Evolutionary conservation across 495 filamentous ascomycete genomes (phyloP).

Genomic region (Chlorociboria aeruginascens): DNA sequence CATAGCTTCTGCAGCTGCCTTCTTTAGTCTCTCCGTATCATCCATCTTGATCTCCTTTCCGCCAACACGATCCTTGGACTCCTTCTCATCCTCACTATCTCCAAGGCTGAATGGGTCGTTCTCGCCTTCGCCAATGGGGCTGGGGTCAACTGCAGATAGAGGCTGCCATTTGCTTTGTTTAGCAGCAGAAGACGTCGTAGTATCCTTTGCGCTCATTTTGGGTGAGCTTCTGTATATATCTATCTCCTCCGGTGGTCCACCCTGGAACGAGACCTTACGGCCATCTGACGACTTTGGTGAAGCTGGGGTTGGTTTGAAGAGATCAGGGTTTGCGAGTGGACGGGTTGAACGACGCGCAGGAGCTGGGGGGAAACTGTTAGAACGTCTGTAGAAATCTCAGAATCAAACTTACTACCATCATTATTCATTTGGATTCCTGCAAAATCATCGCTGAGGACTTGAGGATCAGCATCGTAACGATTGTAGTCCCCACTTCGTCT

Average conservation of each 20-base stretch:
- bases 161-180: conserved; percentile 96
- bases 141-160: conserved; percentile 73
- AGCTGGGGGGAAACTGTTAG: conserved; percentile 20
- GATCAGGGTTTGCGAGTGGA: conserved; percentile 62
- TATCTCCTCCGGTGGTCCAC: conserved; percentile 53
- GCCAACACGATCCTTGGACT: conserved; percentile 40
- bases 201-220: conserved; percentile 21
- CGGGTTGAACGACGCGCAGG: conserved; percentile 44
- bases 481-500: conserved; percentile 72
- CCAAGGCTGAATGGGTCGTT: conserved; percentile 95
- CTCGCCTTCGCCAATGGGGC: conserved; percentile 75
- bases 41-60: conserved; percentile 41
- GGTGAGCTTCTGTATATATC: conserved; percentile 58
- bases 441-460: conserved; percentile 84
- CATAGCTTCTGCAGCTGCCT: conserved; percentile 57
- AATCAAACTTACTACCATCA: conserved; percentile 51
- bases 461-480: conserved; percentile 92
- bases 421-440: conserved; percentile 73
- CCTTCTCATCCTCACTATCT: conserved; percentile 90
- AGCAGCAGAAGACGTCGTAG: conserved; percentile 13
- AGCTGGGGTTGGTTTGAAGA: conserved; percentile 63
- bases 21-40: conserved; percentile 58
- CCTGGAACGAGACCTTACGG: conserved; percentile 57
- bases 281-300: conserved; percentile 43
- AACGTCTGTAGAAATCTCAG: background rate